Percentiles rank a stretch among this genome's conserved stretches.
Conservation (phyloP, 768 basidiomycete species). For the Suillus occidentalis region DNA sequence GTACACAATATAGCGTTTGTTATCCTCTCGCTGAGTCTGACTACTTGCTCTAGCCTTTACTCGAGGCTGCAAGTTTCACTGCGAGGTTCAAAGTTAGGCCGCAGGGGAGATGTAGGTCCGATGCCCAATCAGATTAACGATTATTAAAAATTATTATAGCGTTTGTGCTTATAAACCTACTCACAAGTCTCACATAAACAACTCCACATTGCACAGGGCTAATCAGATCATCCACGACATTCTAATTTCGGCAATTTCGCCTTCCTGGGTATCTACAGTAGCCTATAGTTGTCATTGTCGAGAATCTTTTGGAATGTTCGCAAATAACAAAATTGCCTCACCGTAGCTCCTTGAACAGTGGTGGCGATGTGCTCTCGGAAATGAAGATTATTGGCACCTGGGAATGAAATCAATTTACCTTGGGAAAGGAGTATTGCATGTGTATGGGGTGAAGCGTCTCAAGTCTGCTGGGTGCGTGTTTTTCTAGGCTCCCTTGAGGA, state of each 20-base stretch:
- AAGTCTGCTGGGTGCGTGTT: neutral
- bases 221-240: neutral
- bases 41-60: no score
- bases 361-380: neutral
- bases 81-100: neutral
- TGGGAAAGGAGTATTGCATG: neutral
- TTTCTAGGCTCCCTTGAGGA: neutral
- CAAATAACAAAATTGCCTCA: neutral
- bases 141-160: neutral
- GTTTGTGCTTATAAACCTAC: neutral
- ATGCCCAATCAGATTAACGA: neutral
- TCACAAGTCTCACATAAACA: neutral
- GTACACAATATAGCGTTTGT: no score
- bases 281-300: neutral
- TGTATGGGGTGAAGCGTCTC: neutral
- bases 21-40: no score
- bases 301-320: neutral
- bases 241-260: neutral
- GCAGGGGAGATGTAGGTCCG: neutral
- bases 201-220: neutral
- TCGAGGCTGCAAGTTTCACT: neutral
- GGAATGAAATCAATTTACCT: neutral
- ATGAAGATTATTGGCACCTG: neutral
- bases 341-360: neutral
- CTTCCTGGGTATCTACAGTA: neutral